A percentile compares a stretch with the other conserved stretches of the same genome.
Conservation (phyloP, 495 filamentous ascomycete species). For the Saxophila tyrrhenica region DNA sequence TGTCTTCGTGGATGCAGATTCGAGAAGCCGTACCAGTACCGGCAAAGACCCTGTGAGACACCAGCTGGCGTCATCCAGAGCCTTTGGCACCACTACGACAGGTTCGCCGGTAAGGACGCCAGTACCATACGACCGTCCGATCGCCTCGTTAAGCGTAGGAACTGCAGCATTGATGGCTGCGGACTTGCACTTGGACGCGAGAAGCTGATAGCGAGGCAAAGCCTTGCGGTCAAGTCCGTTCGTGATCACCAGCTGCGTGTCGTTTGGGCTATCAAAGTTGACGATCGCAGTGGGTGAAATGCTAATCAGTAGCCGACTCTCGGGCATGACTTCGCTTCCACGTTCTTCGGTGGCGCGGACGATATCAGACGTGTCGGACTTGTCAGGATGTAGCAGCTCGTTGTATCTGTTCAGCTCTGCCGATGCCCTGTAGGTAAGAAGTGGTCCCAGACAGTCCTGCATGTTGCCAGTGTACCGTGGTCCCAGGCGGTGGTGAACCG, state of each 20-base stretch:
- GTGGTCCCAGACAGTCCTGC: conserved; percentile 89
- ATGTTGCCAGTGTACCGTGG: conserved; percentile 89
- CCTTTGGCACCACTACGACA: conserved; percentile 64
- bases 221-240: conserved; percentile 58
- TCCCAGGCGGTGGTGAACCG: conserved; percentile 81
- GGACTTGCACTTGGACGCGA: conserved; percentile 59
- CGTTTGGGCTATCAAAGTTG: conserved; percentile 54
- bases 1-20: conserved; percentile 56
- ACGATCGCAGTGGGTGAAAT: conserved; percentile 68
- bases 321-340: conserved; percentile 68
- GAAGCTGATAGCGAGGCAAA: conserved; percentile 7
- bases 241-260: conserved; percentile 60
- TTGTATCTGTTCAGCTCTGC: conserved; percentile 82
- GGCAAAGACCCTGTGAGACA: conserved; percentile 77
- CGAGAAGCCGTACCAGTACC: conserved; percentile 70
- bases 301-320: conserved; percentile 73
- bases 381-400: conserved; percentile 81
- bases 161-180: conserved; percentile 81
- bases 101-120: conserved; percentile 75
- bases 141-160: conserved; percentile 78
- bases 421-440: conserved; percentile 95
- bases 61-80: conserved; percentile 89
- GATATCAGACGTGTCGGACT: conserved; percentile 86
- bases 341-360: conserved; percentile 73
- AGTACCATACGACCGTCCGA: conserved; percentile 64